Base-by-base conservation (phyloP, 441 rosid genomes). In the Metrosideros polymorpha region DNA sequence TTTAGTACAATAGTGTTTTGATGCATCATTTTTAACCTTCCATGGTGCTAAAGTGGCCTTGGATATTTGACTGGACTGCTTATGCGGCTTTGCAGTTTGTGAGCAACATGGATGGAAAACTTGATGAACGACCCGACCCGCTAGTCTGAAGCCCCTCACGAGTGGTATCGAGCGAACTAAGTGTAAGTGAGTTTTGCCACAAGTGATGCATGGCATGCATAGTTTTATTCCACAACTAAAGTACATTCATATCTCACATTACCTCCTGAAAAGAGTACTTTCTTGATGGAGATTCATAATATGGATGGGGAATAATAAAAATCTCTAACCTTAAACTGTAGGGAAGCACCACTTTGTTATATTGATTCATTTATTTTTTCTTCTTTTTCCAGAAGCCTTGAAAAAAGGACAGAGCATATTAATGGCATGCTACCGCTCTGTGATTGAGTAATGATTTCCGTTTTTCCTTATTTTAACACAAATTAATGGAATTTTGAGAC, bases 71-170 rank as follows among this genome's bases (percentile, higher is more conserved):
- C 61, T 45, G 35, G 52, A 63, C 7, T 45, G 49, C 22, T 83
- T 61, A 54, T 84, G 87, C 88, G 84, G 87, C 61, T 59, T 94
- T 83, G 90, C 94, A 96, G 98, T 87, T 89, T 71, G 95, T 95
- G 87, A 97, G 90, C 82, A 94, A 94, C 87, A 87, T 92, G 90
- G 98, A 96, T 87, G 97, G 97, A 86, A 95, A 93, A 89, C 91
- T 96, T 87, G 99, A 97, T 89, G 98, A 96, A 91, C 95, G 93
- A 85, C 88, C 98, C 95, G 93, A 85, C 88, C 98, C 91, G 97
- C 97, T 87, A 92, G 94, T 93, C 92, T 94, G 92, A 93, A 93
- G 91, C 99, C 99, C 99, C 85, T 97, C 99, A 19, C 96, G 95
- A 96, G 99, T 95, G 87, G 93, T 94, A 86, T 93, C 98, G 17